phyloP scores from a whole-genome alignment of 208 protist genomes.

The Angomonas ambiguus region DNA sequence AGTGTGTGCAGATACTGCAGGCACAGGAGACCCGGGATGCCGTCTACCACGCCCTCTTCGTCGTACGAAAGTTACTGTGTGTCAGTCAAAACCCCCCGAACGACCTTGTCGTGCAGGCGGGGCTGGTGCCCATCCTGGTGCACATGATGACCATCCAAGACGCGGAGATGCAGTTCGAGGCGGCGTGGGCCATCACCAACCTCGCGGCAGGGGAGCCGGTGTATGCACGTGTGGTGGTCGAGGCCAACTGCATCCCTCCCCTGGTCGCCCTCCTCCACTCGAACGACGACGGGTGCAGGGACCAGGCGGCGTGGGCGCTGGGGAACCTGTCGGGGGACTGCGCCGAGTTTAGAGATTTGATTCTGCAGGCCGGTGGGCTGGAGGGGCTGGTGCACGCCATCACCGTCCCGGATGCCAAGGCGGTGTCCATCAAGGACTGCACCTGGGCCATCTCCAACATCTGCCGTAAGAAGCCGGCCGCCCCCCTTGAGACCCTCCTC shows the following conservation, averaged over 20 bases:
- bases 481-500: slow-evolving; percentile 72
- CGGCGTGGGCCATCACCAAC: slow-evolving; percentile 99
- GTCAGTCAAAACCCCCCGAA: slow-evolving; percentile 96
- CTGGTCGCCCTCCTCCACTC: slow-evolving; percentile 94
- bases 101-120: slow-evolving; percentile 91
- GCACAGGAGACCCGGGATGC: slow-evolving; percentile 33
- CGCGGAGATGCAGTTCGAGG: slow-evolving; percentile 96
- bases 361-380: slow-evolving; percentile 83
- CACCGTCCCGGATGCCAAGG: slow-evolving; percentile 36
- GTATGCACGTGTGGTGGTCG: slow-evolving; percentile 92
- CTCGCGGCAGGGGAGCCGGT: slow-evolving; percentile 97
- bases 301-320: slow-evolving; percentile 98
- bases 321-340: slow-evolving; percentile 99
- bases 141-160: slow-evolving; percentile 83
- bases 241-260: slow-evolving; percentile 91
- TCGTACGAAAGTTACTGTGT: slow-evolving; percentile 87
- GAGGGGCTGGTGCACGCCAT: slow-evolving; percentile 59
- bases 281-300: slow-evolving; percentile 90
- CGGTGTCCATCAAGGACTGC: slow-evolving; percentile 88
- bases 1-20: slow-evolving; percentile 60
- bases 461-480: slow-evolving; percentile 95
- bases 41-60: slow-evolving; percentile 77
- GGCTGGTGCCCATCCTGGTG: slow-evolving; percentile 93
- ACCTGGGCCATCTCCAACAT: slow-evolving; percentile 98
- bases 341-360: slow-evolving; percentile 87